A percentile compares a stretch with the other conserved stretches of the same genome.
Conservation (phyloP, 805 yeast genomes). For the Suhomyces faveliae region DNA sequence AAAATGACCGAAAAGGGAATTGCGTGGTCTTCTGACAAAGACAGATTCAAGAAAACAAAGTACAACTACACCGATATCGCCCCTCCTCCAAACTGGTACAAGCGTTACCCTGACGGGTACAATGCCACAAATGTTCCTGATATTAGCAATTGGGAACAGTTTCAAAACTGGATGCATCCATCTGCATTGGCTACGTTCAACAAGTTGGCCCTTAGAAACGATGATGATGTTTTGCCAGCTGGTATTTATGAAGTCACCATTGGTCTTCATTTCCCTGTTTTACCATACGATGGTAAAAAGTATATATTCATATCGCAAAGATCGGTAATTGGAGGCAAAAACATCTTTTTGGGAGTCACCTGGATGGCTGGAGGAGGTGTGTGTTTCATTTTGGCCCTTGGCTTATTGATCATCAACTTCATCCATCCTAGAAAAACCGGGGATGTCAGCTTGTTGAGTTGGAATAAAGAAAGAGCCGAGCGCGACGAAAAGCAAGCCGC, state of each 20-base stretch:
- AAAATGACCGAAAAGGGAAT: slow-evolving; percentile 38
- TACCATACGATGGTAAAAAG: slow-evolving; percentile 65
- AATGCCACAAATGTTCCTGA: slow-evolving; percentile 44
- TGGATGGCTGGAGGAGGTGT: slow-evolving; percentile 78
- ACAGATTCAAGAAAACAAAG: slow-evolving; percentile 42
- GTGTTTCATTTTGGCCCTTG: slow-evolving; percentile 56
- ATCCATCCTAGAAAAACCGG: slow-evolving; percentile 69
- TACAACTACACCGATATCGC: slow-evolving; percentile 37
- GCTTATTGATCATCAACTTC: slow-evolving; percentile 53
- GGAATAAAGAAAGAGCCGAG: slow-evolving; percentile 53
- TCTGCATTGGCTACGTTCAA: slow-evolving; percentile 42
- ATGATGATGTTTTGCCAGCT: slow-evolving; percentile 47
- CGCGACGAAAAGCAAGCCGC: slow-evolving; percentile 15
- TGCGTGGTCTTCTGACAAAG: slow-evolving; percentile 40
- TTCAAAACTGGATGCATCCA: slow-evolving; percentile 49
- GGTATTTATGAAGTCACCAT: slow-evolving; percentile 66
- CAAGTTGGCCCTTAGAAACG: slow-evolving; percentile 60
- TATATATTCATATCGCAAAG: slow-evolving; percentile 66
- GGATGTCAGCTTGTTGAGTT: slow-evolving; percentile 65
- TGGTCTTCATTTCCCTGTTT: slow-evolving; percentile 80
- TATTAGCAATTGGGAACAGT: slow-evolving; percentile 41
- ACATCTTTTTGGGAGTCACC: slow-evolving; percentile 65
- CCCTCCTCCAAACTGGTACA: slow-evolving; percentile 48
- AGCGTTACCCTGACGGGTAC: slow-evolving; percentile 43
- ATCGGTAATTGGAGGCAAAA: slow-evolving; percentile 75